A percentile compares a stretch with the other conserved stretches of the same genome.
These are phyloP conservation scores for Puccinia triticina DNA, from an alignment of 1,284 basidiomycete genomes.

Conservation along the genomic window DNA sequence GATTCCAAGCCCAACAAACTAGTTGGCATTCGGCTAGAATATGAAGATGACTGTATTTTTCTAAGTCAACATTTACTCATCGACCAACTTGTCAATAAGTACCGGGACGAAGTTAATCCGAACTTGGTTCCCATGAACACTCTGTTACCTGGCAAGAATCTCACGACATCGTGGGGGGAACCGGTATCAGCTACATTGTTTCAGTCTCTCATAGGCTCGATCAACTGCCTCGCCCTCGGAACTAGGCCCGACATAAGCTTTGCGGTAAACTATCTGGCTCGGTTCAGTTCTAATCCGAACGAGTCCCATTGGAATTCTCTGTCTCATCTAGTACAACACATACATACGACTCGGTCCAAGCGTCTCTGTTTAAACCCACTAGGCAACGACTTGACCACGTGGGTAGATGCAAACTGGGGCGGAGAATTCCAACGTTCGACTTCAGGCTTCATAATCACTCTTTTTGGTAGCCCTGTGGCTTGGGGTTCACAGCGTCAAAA, in stretches of 20 bases:
- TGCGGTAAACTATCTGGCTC: conserved; percentile 4
- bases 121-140: no score
- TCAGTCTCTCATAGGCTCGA: neutral
- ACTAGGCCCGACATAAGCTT: neutral
- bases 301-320: neutral
- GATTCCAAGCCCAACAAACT: neutral
- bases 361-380: neutral
- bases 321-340: neutral
- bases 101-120: neutral
- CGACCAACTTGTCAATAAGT: neutral
- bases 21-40: neutral
- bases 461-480: no score
- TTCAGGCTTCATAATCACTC: no score
- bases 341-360: neutral
- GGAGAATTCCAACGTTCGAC: no score
- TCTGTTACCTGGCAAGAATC: no score
- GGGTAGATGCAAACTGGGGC: no score
- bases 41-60: neutral
- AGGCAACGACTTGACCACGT: neutral
- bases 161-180: no score
- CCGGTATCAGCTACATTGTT: no score
- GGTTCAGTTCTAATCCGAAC: neutral
- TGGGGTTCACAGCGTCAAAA: no score
- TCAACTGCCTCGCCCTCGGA: neutral
- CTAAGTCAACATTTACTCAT: conserved; percentile 1